Evolutionary conservation across 2,329 filamentous ascomycete species (phyloP), one percentile per base, ranked within the genome.

Genomic region (Phaeosphaeriaceae sp.): DNA sequence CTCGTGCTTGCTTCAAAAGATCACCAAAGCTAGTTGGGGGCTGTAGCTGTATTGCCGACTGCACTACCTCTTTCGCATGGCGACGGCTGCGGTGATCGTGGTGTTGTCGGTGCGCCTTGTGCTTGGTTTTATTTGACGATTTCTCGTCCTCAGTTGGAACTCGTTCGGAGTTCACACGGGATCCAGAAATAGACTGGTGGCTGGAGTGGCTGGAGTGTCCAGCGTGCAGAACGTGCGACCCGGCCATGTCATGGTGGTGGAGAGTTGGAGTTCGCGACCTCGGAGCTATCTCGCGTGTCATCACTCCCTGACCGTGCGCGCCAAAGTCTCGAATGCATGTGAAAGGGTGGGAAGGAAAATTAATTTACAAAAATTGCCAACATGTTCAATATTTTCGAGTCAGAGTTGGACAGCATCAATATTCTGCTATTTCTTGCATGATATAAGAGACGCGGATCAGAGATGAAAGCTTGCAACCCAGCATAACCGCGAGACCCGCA

Each of bases 1-100:
- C 61, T 44, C 65, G 67, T 4, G 64, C 66, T 47, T 71, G 70
- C 38, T 74, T 74, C 46, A 78, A 56, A 15, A 78, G 56, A 40
- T 74, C 70, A 26, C 76, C 76, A 53, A 79, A 76, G 59, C 73
- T 76, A 12, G 76, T 74, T 1, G 76, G 76, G 4, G 75, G 72
- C 47, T 75, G 71, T 32, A 77, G 65, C 51, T 77, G 75, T 5
- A 76, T 69, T 8, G 76, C 76, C 15, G 75, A 77, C 51, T 78
- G 74, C 23, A 77, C 73, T 1, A 70, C 72, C 50, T 77, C 74
- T 56, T 75, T 77, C 11, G 64, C 62, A 49, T 78, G 66, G 32
- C 70, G 67, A 11, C 50, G 50, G 37, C 61, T 59, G 18, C 61
- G 59, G 38, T 67, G 60, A 18, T 67, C 64, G 44, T 61, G 56